Evolutionary conservation across 2,329 filamentous ascomycete genomes (phyloP).

Genomic region (Fusarium kyushuense): DNA sequence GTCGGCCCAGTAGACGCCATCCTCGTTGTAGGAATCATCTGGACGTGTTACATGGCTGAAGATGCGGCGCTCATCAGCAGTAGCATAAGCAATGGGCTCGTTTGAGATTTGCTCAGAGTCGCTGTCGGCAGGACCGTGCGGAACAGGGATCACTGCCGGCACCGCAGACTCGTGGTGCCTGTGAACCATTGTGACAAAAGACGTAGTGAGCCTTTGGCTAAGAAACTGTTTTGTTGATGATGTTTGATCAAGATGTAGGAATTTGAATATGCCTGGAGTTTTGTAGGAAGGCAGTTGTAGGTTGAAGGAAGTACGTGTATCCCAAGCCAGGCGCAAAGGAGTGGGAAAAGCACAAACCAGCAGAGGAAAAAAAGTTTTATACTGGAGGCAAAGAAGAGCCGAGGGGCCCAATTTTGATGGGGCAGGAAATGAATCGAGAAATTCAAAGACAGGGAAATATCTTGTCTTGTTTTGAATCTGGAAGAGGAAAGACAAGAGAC

Average conservation of each 20-base stretch:
- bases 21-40: constrained; percentile 85
- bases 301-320: constrained; percentile 8
- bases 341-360: constrained; percentile 23
- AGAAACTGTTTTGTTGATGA: background rate
- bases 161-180: constrained; percentile 52
- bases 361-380: constrained; percentile 18
- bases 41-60: constrained; percentile 87
- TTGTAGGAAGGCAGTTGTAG: constrained; percentile 3
- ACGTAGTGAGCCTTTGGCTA: constrained; percentile 7
- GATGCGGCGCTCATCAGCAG: constrained; percentile 66
- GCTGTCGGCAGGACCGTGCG: constrained; percentile 62
- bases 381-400: constrained; percentile 25
- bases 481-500: constrained; percentile 4
- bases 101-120: constrained; percentile 57
- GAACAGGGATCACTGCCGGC: constrained; percentile 66
- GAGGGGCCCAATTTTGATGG: constrained; percentile 13
- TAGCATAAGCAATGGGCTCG: constrained; percentile 59
- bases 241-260: constrained; percentile 3
- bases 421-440: constrained; percentile 12
- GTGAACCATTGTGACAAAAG: constrained; percentile 44
- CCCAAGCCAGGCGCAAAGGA: constrained; percentile 5
- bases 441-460: constrained; percentile 23
- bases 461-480: constrained; percentile 21
- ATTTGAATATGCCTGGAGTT: background rate
- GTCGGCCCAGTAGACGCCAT: constrained; percentile 95